Evolutionary conservation across 1,139 yeast genomes (phyloP).

Genomic region (Entelexis paramagnoliae): DNA sequence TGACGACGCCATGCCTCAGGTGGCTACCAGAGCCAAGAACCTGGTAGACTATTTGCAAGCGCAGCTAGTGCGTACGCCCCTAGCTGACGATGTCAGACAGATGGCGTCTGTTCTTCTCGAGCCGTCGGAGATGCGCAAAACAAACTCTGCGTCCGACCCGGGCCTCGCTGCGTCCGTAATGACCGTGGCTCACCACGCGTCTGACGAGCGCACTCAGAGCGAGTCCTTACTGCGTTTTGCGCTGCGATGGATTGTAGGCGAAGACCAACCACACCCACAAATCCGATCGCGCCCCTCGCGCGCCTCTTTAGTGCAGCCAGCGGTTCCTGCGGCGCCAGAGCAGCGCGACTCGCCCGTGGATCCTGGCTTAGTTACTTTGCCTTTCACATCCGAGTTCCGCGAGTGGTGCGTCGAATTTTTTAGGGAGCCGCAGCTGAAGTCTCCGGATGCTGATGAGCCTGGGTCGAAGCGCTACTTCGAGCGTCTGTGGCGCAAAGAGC

Average conservation of each 20-base stretch:
- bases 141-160: neutral
- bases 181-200: neutral
- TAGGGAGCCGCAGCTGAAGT: constrained; percentile 92
- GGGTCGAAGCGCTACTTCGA: constrained; percentile 81
- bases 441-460: constrained; percentile 79
- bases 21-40: constrained; percentile 59
- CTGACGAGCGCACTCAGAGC: neutral
- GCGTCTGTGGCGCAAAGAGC: constrained; percentile 77
- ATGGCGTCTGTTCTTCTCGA: constrained; percentile 18
- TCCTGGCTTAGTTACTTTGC: constrained; percentile 28
- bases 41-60: constrained; percentile 66
- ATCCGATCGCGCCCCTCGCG: neutral
- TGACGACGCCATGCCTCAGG: constrained; percentile 84
- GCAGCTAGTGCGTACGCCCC: constrained; percentile 50
- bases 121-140: constrained; percentile 11
- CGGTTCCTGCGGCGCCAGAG: neutral
- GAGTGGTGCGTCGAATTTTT: constrained; percentile 87
- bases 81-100: constrained; percentile 32
- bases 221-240: constrained; percentile 8
- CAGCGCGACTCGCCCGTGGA: neutral
- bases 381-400: constrained; percentile 64
- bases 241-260: constrained; percentile 11
- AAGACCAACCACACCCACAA: constrained; percentile 4
- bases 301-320: neutral
- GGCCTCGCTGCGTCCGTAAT: neutral